A percentile compares a stretch with the other conserved stretches of the same genome.
Conservation (phyloP, 1,284 basidiomycete species). For the Boletus austroedulis region DNA sequence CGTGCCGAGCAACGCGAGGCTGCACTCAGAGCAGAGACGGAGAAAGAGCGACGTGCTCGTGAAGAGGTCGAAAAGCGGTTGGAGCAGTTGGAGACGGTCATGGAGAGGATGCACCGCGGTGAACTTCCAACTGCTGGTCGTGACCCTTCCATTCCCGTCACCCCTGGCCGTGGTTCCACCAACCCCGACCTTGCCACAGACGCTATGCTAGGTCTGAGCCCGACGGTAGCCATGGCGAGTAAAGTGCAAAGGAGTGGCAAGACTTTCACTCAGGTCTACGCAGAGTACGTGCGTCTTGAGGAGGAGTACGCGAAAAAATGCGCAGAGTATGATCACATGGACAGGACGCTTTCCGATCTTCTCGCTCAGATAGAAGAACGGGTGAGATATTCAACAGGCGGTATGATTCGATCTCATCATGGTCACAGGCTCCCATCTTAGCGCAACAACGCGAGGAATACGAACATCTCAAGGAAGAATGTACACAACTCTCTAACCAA, state of each 20-base stretch:
- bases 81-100: conserved; percentile 59
- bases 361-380: conserved; percentile 85
- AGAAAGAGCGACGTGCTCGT: conserved; percentile 57
- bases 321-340: conserved; percentile 79
- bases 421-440: conserved; percentile 77
- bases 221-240: conserved; percentile 82
- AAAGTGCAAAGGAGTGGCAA: conserved; percentile 76
- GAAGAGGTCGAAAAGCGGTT: conserved; percentile 61
- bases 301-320: conserved; percentile 77
- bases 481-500: conserved; percentile 75
- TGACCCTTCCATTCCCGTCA: conserved; percentile 42
- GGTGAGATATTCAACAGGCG: conserved; percentile 46
- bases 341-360: conserved; percentile 69
- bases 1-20: conserved; percentile 67
- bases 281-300: conserved; percentile 83
- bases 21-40: conserved; percentile 61
- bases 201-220: conserved; percentile 67
- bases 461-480: conserved; percentile 73
- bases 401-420: neutral
- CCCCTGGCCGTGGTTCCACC: conserved; percentile 50
- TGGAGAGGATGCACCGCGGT: conserved; percentile 64
- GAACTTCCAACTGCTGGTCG: conserved; percentile 60
- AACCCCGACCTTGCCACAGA: conserved; percentile 45
- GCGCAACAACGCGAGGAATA: conserved; percentile 86
- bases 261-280: conserved; percentile 87